Base-by-base conservation (phyloP, 2,329 filamentous ascomycete genomes). In the Immersiporthe knoxdaviesiana region DNA sequence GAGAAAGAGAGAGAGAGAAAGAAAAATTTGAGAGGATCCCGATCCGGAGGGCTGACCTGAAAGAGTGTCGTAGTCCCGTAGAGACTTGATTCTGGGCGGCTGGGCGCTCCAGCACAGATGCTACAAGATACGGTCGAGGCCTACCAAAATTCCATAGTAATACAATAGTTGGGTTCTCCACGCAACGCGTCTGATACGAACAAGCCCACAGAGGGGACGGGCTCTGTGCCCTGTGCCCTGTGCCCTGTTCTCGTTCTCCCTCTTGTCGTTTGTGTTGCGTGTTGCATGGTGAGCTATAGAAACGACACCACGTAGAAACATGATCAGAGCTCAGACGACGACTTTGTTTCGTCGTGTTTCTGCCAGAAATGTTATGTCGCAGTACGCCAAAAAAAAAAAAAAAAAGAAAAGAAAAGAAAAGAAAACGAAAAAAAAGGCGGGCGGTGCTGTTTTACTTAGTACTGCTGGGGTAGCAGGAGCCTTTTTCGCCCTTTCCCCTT, bases 31-130 rank as follows among this genome's bases (percentile, higher is more conserved):
- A 56, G 24, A 56, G 52, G 24, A 32, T 56, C 52, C 52, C 11
- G 52, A 56, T 30, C 52, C 52, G 52, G 52, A 56, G 27, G 8
- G 24, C 52, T 56, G 52, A 12, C 14, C 52, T 56, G 52, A 30
- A 56, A 56, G 24, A 6, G 52, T 56, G 24, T 30, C 24, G 52
- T 30, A 8, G 14, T 56, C 27, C 44, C 52, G 52, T 56, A 30
- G 24, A 56, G 12, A 30, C 3, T 27, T 52, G 27, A 18, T 2
- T 2, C 52, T 56, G 52, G 52, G 27, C 52, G 52, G 52, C 24
- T 56, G 52, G 52, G 52, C 44, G 6, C 52, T 30, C 52, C 52
- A 56, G 52, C 52, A 56, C 12, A 56, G 52, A 56, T 56, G 52
- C 52, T 56, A 56, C 52, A 56, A 30, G 18, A 16, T 30, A 56